These are phyloP conservation scores for Ambrosiella xylebori DNA, from an alignment of 2,329 filamentous ascomycete species.

Conservation along the genomic window DNA sequence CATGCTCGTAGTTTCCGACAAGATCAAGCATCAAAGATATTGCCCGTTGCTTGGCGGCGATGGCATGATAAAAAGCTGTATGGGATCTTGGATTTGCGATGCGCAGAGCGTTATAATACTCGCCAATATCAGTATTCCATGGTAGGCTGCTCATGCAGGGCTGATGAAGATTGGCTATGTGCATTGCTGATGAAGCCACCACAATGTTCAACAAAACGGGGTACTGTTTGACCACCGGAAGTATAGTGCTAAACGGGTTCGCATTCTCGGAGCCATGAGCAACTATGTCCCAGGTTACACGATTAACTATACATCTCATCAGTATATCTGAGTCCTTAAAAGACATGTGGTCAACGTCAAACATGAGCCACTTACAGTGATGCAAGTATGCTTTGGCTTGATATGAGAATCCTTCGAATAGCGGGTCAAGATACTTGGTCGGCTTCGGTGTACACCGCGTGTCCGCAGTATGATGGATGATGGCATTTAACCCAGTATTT, in stretches of 20 bases:
- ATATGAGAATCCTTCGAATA: too few species aligned
- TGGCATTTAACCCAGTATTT: too few species aligned
- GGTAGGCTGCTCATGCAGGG: conserved; percentile 20
- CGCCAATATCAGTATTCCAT: conserved; percentile 20
- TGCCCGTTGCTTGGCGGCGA: conserved; percentile 4
- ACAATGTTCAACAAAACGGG: conserved; percentile 31
- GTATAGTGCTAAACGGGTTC: conserved; percentile 32
- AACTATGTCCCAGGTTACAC: conserved; percentile 37
- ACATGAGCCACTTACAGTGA: too few species aligned
- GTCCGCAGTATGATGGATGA: too few species aligned
- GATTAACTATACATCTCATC: conserved; percentile 27
- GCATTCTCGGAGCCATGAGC: conserved; percentile 27
- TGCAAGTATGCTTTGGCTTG: too few species aligned
- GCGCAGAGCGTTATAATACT: too few species aligned
- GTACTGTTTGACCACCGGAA: conserved; percentile 29
- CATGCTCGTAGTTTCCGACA: conserved; percentile 23
- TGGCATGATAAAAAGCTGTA: too few species aligned
- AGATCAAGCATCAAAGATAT: conserved; percentile 24
- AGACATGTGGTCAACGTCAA: too few species aligned
- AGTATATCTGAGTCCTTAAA: neutral
- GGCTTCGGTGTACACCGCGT: too few species aligned
- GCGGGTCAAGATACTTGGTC: too few species aligned
- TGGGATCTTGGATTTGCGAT: too few species aligned
- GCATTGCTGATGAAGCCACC: conserved; percentile 31
- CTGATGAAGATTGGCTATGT: conserved; percentile 29